A percentile compares a stretch with the other conserved stretches of the same genome.
phyloP scores from a whole-genome alignment of 2,329 filamentous ascomycete species.

The Chrysoporthe puriensis region DNA sequence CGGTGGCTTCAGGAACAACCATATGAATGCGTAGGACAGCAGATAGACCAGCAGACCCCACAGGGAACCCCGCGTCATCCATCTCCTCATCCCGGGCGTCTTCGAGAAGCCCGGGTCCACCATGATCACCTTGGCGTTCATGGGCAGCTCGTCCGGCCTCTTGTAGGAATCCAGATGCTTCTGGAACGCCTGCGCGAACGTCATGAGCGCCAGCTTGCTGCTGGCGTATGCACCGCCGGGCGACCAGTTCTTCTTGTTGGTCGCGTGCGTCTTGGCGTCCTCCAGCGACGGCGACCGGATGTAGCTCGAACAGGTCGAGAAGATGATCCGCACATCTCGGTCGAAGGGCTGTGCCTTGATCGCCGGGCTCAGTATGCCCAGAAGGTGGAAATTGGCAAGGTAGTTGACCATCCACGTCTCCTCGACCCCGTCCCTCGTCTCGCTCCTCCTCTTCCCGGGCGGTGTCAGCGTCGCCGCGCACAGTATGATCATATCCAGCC shows the following conservation, averaged over 20 bases:
- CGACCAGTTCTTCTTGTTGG: conserved; percentile 56
- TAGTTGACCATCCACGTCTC: conserved; percentile 95
- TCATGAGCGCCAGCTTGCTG: conserved; percentile 80
- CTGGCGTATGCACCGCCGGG: conserved; percentile 63
- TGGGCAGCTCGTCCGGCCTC: conserved; percentile 79
- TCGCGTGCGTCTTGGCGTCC: conserved; percentile 46
- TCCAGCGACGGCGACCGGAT: conserved; percentile 73
- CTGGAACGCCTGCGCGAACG: conserved; percentile 88
- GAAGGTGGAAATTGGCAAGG: conserved; percentile 90
- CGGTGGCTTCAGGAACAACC: conserved; percentile 86
- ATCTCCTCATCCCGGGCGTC: conserved; percentile 85
- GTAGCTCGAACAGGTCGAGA: conserved; percentile 87
- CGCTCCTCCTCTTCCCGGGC: conserved; percentile 59
- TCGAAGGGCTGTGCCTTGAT: conserved; percentile 90
- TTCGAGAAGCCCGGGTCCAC: conserved; percentile 85
- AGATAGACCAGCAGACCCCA: conserved; percentile 80
- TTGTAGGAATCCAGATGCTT: conserved; percentile 86
- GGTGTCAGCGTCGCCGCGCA: conserved; percentile 81
- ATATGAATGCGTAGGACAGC: conserved; percentile 77
- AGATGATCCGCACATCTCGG: conserved; percentile 85
- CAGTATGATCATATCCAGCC: conserved; percentile 88
- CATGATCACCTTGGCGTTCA: conserved; percentile 81
- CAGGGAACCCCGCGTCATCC: conserved; percentile 83
- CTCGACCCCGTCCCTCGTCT: conserved; percentile 81
- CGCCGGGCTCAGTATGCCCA: conserved; percentile 89